Base-by-base conservation (phyloP, 352 stramenopile genomes). In the Phytophthora pseudosyringae region DNA sequence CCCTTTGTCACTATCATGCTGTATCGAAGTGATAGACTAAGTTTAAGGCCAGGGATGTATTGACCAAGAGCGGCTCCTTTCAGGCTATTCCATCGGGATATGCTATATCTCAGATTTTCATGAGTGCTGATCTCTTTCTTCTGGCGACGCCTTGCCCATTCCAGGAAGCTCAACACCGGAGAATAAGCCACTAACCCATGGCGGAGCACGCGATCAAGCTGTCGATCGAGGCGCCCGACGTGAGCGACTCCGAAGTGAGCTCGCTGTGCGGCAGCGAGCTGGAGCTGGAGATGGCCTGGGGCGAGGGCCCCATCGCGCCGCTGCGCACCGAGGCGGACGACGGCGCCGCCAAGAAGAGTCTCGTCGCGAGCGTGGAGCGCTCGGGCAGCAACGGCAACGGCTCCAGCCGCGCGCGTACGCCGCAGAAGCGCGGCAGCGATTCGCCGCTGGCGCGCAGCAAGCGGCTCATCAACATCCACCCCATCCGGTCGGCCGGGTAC, bases 391-490 rank as follows among this genome's bases (percentile, higher is more conserved):
- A 80, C 26, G 81, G 81, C 3, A 88, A 87, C 47, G 81, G 80
- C n/a, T 90, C 81, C 26, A 73, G 71, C 26, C 73, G 84, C 4
- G 84, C 80, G 3, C 80, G 79, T 9, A 93, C 84, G 5, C 84
- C 81, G 0, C 80, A 89, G 69, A 89, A 88, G 65, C 76, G 80
- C 9, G 70, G 67, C 21, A 83, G 70, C 28, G 77, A 85, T 10
- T 86, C 82, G 11, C 80, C 81, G 10, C 69, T 87, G 15, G 51
- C 70, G 16, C 81, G 83, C 38, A 89, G 78, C 59, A 93, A 93
- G 62, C 77, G 82, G 1, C 55, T 90, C n/a, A 86, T 93, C 64
- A 91, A 93, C 48, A 90, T 93, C 60, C 81, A 92, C 61, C 83
- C 83, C 6, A 84, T 90, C 38, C 80, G 83, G 3, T 91, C 83